Base-by-base conservation (phyloP, 2,329 filamentous ascomycete species). In the Cytospora mali region DNA sequence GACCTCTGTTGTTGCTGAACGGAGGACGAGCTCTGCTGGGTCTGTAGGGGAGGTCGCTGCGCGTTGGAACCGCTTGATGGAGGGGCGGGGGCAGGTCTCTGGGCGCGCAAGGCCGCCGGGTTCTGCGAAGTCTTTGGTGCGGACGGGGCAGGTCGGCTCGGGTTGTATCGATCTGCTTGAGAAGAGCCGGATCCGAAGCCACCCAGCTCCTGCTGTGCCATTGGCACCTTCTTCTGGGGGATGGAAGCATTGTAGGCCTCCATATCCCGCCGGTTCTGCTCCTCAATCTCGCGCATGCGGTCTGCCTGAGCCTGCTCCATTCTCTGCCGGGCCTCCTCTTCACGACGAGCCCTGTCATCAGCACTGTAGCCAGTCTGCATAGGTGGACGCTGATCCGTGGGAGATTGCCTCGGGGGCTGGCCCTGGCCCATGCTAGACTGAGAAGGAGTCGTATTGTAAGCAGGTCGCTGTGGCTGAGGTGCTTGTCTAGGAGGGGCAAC, bases 221-320 rank as follows among this genome's bases (percentile, higher is more conserved):
- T 72, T 2, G 92, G 91, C 13, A 88, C 79, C 73, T 91, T 92
- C 66, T 84, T 88, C 80, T 96, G 90, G 33, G 93, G 94, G 64
- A 97, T 79, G 27, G 91, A 92, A 39, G 92, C 90, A 75, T 98
- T 97, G 76, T 97, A 97, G 21, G 88, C 91, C 72, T 95, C 93
- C 69, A 91, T 81, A 57, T 97, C 92, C 67, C 89, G 86, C 60
- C 91, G 84, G 59, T 84, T 84, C 70, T 88, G 85, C 69, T 92
- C 89, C 66, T 87, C 85, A 1, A 81, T 79, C 66, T 88, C 84
- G 49, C 79, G 77, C 66, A 81, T 78, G 35, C 80, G 76, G 62
- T 85, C 80, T 33, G 79, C 77, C 68, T 88, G 85, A 39, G 77
- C 76, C 33, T 83, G 78, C 67, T 90, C 86, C 71, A 90, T 86